Evolutionary conservation across 2,329 filamentous ascomycete genomes (phyloP), one percentile per base, ranked within the genome.

Genomic region (Aureobasidium sp.): DNA sequence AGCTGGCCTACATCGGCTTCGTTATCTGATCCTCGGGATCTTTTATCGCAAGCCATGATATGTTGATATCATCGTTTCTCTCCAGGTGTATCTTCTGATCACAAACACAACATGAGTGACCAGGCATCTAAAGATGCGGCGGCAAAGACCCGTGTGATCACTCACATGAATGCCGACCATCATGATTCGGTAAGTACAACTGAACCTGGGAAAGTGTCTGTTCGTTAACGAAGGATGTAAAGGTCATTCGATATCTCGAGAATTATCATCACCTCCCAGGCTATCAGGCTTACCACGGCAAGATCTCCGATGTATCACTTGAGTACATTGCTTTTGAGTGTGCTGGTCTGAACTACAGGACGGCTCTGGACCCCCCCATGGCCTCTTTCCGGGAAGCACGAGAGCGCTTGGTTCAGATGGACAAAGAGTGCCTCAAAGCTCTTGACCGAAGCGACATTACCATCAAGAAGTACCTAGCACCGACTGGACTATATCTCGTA

Each of bases 161-260:
- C 79, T 35, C 92, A 96, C 78, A 94, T 96, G 89, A 96, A 96
- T 76, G 77, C 78, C 45, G 88, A 93, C 73, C 93, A 96, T 75
- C 77, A 80, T 55, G 81, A 84, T 66, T 89, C 90, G 61, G 84
- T 78, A 70, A 23, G 69, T 43, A 10, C 23, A 25, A 13, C 3
- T 13, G 6, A 4, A 27, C 15, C 13, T 4, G 11, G 13, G 11
- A 33, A 19, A 21, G 13, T 23, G 10, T 55, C 17, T 23, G 15
- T 21, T 5, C 13, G 8, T 15, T 55, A 5, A 57, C 25, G 6
- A 15, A 57, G 42, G 35, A 43, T 31, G 3, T 7, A n/a, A 21
- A 79, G 77, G 69, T 96, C 53, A 77, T 82, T 61, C 81, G 87
- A 69, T 95, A 92, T 74, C 82, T 95, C n/a, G 85, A 85, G 64